Percentiles rank a stretch among this genome's conserved stretches.
phyloP scores from a whole-genome alignment of 2,329 filamentous ascomycete species.

The Ceratocystis destructans region DNA sequence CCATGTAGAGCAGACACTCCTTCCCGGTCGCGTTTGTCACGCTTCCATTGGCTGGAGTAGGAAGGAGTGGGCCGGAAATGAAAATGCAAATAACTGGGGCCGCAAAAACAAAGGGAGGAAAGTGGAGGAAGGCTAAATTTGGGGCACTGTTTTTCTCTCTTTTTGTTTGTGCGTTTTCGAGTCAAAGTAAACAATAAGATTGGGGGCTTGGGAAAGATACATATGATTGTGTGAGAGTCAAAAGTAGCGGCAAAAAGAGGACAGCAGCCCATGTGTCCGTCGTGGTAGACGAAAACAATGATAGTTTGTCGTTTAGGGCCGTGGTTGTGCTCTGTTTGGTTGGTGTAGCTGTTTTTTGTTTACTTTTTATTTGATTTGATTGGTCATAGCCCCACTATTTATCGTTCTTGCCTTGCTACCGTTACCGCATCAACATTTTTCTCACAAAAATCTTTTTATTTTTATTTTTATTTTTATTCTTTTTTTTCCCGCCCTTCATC shows the following conservation, averaged over 20 bases:
- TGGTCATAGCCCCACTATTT: slow-evolving; percentile 1
- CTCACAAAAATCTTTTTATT: slow-evolving; percentile 16
- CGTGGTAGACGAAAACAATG: no score
- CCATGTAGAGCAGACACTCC: neutral
- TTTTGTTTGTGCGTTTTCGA: slow-evolving; percentile 1
- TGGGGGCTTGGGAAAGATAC: neutral
- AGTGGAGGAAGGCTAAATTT: neutral
- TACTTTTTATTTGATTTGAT: neutral
- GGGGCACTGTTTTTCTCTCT: neutral
- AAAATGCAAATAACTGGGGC: neutral
- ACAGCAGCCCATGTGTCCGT: no score
- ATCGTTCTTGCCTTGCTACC: slow-evolving; percentile 5
- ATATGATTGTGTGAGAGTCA: no score
- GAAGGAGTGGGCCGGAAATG: neutral
- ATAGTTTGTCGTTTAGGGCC: no score
- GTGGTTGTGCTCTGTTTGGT: neutral
- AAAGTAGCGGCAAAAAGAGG: no score
- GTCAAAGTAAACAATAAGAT: slow-evolving; percentile 5
- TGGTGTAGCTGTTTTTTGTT: neutral
- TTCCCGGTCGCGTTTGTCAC: neutral
- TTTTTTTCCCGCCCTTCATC: neutral
- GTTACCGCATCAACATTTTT: slow-evolving; percentile 21
- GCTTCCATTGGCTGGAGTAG: neutral
- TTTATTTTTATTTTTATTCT: slow-evolving; percentile 12
- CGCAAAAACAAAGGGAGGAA: slow-evolving; percentile 5